Evolutionary conservation across 495 filamentous ascomycete species (phyloP), one percentile per base, ranked within the genome.

Genomic region (Apiosordaria backusii): DNA sequence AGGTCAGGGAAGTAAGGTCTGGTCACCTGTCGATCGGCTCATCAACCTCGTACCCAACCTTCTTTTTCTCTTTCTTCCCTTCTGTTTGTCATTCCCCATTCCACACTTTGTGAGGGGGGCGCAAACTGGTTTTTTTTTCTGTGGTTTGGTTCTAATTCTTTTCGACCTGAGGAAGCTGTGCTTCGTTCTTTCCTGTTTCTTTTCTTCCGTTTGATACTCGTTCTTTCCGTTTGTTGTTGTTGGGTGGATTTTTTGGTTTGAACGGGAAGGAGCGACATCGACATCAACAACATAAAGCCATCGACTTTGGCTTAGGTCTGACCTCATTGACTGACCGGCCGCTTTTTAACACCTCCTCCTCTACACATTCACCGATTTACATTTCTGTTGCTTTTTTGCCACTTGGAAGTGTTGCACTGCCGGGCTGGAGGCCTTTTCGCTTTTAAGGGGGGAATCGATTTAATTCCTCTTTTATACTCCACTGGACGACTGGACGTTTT

Each of bases 151-250:
- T 24, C 27, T 5, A 5, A 27, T 45, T 53, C 23, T 24, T 57
- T 40, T 64, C 50, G 35, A 26, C 45, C 24, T 25, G 15, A 15
- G 19, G 64, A 70, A 70, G 68, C 65, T 67, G 65, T 60, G 62
- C 68, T 70, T 70, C 65, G 22, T 61, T 64, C 52, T 55, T 59
- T 59, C 25, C 26, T 59, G 5, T 59, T 27, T 27, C 15, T 4
- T 50, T 65, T 60, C 45, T 55, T 65, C 27, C 24, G 29, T 57
- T 67, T 61, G 54, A 29, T 22, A n/a, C n/a, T 40, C 13, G 22
- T 62, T 65, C n/a, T 26, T 29, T 60, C 50, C 50, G 57, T 61
- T 62, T 67, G 19, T 16, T 54, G 35, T 9, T 62, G 25, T 29
- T 9, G 40, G 18, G 50, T 24, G 10, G 7, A 26, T 54, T 45